Evolutionary conservation across 2,329 filamentous ascomycete genomes (phyloP).

Genomic region (Rutstroemia sp.): DNA sequence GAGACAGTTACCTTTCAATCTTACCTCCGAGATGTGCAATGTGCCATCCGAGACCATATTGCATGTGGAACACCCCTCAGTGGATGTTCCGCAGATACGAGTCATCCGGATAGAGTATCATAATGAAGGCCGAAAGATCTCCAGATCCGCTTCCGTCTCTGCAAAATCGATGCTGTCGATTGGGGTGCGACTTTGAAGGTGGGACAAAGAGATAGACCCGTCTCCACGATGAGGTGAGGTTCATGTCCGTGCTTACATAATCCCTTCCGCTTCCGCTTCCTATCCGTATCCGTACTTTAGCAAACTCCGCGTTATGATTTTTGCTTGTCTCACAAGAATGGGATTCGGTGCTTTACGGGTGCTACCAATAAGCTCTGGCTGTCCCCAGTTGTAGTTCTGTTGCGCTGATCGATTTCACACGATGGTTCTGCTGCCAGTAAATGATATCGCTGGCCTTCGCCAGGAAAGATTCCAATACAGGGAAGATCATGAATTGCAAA

Average conservation of each 20-base stretch:
- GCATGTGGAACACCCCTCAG: background rate
- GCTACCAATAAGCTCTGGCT: no score
- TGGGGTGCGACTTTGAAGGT: background rate
- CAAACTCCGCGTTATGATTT: background rate
- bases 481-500: conserved; percentile 6
- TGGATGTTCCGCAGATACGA: conserved; percentile 1
- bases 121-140: background rate
- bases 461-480: conserved; percentile 2
- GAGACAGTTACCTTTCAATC: background rate
- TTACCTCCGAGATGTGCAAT: conserved; percentile 1
- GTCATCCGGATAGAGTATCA: background rate
- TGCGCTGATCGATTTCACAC: background rate
- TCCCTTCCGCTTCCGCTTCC: background rate
- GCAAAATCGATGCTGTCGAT: background rate
- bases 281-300: background rate
- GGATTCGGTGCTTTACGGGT: no score
- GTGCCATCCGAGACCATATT: background rate
- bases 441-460: background rate
- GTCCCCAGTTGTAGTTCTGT: no score
- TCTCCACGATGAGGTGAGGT: background rate
- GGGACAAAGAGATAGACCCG: background rate
- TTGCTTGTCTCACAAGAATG: background rate
- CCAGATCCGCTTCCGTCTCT: conserved; percentile 8
- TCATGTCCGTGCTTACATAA: background rate
- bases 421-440: background rate